A percentile compares a stretch with the other conserved stretches of the same genome.
These are phyloP conservation scores for Xylaria sp. DNA, from an alignment of 2,329 filamentous ascomycete species.

Conservation along the genomic window DNA sequence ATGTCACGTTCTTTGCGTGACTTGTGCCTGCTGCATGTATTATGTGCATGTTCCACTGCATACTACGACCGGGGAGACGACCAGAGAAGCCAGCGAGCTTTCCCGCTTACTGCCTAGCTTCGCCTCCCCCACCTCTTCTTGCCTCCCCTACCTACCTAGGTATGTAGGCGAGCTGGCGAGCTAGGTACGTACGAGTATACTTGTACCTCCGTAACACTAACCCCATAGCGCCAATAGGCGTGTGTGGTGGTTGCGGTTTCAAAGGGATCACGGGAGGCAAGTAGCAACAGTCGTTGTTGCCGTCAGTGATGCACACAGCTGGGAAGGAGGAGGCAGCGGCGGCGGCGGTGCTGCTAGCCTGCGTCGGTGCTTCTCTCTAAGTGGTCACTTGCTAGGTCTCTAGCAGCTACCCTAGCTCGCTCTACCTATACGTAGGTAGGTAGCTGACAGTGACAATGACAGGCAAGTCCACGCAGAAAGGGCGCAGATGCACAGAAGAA, in stretches of 20 bases:
- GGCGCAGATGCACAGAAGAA: slow-evolving; percentile 27
- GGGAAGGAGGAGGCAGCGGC: no score
- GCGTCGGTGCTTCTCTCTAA: no score
- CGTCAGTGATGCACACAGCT: no score
- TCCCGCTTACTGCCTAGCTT: slow-evolving; percentile 4
- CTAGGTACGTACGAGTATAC: no score
- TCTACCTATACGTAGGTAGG: not conserved
- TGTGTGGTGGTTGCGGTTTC: no score
- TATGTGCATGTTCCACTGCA: slow-evolving; percentile 15
- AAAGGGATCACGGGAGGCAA: no score
- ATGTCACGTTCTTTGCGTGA: slow-evolving; percentile 41
- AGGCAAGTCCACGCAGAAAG: slow-evolving; percentile 32
- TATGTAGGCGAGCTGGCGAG: no score
- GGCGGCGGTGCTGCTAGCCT: no score
- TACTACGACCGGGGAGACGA: not conserved
- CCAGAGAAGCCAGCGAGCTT: not conserved
- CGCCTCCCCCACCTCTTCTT: not conserved
- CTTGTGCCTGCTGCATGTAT: slow-evolving; percentile 42
- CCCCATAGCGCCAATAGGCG: not conserved
- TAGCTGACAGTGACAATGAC: slow-evolving; percentile 1
- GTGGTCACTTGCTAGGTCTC: not conserved
- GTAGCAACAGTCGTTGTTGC: no score
- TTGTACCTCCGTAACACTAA: not conserved
- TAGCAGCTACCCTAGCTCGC: no score
- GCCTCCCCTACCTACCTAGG: no score